A percentile compares a stretch with the other conserved stretches of the same genome.
These are phyloP conservation scores for Aurinia saxatilis DNA, from an alignment of 345 rosid species.

Conservation along the genomic window DNA sequence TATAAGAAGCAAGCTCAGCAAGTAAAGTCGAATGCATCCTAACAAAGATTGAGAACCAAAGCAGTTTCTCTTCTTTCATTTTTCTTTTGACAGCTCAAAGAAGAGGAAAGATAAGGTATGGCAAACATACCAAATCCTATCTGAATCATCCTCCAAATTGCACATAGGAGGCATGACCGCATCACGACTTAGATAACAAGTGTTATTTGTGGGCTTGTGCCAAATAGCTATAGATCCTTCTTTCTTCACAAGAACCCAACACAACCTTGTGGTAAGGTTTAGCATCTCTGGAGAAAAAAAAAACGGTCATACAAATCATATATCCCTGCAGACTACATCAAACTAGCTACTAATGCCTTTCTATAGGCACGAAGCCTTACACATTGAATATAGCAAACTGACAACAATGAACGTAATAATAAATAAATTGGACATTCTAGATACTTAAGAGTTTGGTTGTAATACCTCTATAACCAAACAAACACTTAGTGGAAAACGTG, in stretches of 20 bases:
- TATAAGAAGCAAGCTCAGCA: neutral
- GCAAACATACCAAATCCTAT: slow-evolving; percentile 66
- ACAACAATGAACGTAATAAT: too few relatives aligned
- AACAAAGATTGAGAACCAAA: neutral
- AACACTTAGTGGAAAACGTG: neutral
- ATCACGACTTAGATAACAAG: slow-evolving; percentile 74
- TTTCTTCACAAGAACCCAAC: slow-evolving; percentile 93
- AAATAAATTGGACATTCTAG: too few relatives aligned
- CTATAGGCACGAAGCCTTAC: too few relatives aligned
- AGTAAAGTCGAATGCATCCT: neutral
- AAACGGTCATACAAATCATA: too few relatives aligned
- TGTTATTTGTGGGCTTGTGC: slow-evolving; percentile 78
- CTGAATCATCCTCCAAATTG: slow-evolving; percentile 70
- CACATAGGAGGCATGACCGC: slow-evolving; percentile 64
- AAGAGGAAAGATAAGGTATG: too few relatives aligned
- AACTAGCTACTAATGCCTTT: too few relatives aligned
- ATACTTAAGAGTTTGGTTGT: too few relatives aligned
- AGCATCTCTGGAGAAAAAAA: slow-evolving; percentile 99
- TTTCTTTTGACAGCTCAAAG: neutral
- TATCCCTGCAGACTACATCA: too few relatives aligned
- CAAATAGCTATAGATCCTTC: slow-evolving; percentile 95
- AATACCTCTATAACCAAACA: too few relatives aligned
- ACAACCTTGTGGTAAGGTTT: slow-evolving; percentile 71
- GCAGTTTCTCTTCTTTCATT: neutral
- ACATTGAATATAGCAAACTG: too few relatives aligned